Evolutionary conservation across 2,329 filamentous ascomycete genomes (phyloP), one percentile per base, ranked within the genome.

Genomic region (Pyrenophora tritici-repentis): DNA sequence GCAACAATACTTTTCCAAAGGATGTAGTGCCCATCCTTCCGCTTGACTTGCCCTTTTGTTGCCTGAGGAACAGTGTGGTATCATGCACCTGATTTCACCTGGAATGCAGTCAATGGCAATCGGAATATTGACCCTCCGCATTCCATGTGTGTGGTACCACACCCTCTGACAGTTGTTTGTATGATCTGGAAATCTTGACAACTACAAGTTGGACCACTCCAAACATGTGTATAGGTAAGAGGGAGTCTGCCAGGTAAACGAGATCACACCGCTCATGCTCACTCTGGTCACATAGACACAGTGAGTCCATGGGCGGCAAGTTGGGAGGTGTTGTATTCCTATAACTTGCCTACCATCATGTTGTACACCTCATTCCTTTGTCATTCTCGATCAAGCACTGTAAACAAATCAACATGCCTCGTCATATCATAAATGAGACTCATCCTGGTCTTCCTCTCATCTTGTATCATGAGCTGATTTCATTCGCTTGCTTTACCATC

Each of bases 321-420:
- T 33, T 2, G 26, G 20, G 31, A 18, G 3, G 31, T 26, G 20
- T 36, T 17, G 10, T 47, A 52, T 41, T 54, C 47, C 44, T 42
- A 22, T 32, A 5, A n/a, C 18, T 33, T 41, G 24, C 40, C 36
- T 49, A 50, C 26, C 39, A 57, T 60, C 52, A 60, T 61, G 59
- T 59, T 52, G 50, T 56, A 53, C 55, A 44, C 38, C 56, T 42
- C 61, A 62, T 68, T 68, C 61, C 63, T 59, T 17, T 36, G 42
- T 47, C 37, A 47, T 43, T 56, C 46, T 32, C 44, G 5, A 16
- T 38, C 47, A 36, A 40, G 18, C 26, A 33, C 29, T 37, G 45
- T 65, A 58, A 65, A 69, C 62, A 70, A 68, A 49, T 63, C 65
- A 55, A 65, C 26, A 48, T 36, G 43, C 52, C 42, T 53, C 47